Base-by-base conservation (phyloP, 768 basidiomycete genomes). In the Rhodotorula babjevae region DNA sequence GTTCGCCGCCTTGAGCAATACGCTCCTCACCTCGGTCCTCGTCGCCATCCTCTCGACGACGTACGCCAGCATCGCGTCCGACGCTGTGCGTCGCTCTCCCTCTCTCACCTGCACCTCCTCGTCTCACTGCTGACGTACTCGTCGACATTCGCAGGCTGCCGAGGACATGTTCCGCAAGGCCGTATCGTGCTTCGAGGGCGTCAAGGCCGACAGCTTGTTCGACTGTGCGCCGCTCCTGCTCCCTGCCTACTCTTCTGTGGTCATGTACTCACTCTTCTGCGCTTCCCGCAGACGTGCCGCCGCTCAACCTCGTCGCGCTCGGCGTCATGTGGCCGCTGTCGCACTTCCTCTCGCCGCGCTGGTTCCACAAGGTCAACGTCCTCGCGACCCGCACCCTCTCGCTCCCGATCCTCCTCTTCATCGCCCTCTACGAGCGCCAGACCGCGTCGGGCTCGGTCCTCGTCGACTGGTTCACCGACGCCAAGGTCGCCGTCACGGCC, bases 131-230 rank as follows among this genome's bases (percentile, higher is more conserved):
- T 25, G 21, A 50, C 36, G 36, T 36, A 9, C 36, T 9, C 9
- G 36, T 5, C 36, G 36, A 36, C 4, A 4, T 4, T 5, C 33
- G n/a, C 55, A 73, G 72, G 70, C 61, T 40, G 75, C 71, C 18
- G 73, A 95, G 90, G 91, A 90, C 4, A 93, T 96, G 93, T 97
- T 95, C 80, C 85, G 95, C 61, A 89, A 89, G 79, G 93, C 94
- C 0, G 95, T 97, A 3, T 88, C 89, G 8, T 95, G 93, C 0
- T 88, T 98, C 63, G 95, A 97, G 84, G 95, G 93, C 87, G 83
- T 77, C 80, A 82, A 83, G 71, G 78, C 79, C 36, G 61, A 72
- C 59, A 47, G 50, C 29, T 44, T 74, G 18, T 73, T 72, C 46
- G 59, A 81, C 75, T 80, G 63, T 75, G 71, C 19, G 71, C 23